Evolutionary conservation across 2,329 filamentous ascomycete species (phyloP), one percentile per base, ranked within the genome.

Genomic region (Septoria linicola): DNA sequence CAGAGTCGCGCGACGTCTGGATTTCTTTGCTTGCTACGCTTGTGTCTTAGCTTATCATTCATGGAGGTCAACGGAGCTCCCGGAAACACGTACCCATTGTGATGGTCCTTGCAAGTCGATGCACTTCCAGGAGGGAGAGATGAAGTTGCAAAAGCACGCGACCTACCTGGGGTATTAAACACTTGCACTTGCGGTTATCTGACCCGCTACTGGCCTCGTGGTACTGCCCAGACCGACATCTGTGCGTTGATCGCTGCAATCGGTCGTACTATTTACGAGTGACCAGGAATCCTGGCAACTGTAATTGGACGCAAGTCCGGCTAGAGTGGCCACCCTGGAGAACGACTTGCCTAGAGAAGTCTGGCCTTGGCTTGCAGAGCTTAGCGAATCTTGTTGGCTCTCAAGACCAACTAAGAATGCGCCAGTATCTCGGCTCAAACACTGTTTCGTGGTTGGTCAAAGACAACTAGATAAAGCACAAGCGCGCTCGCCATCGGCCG

Each of bases 21-120:
- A 48, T 21, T 13, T 48, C 35, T 36, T 48, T 48, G 44, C 25
- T 48, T n/a, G 44, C 44, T 48, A 16, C 20, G 27, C 7, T 19
- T 10, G 7, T 30, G 20, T 25, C 4, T 27, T 8, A 41, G 39
- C 8, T 23, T 2, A n/a, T 14, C 32, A n/a, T 25, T 5, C 20
- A 8, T 2, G 2, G 21, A 41, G 17, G 21, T 23, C 8, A 13
- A 4, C 3, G 21, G 17, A 19, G 19, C 3, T 17, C 8, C n/a
- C 27, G 27, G 19, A 25, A 3, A 16, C 14, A 21, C 43, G n/a
- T 32, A 46, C 43, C 43, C 43, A 46, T 46, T 14, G 23, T 39
- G 32, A 39, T 31, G 20, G 43, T 19, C 21, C 31, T 16, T 30
- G 16, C 40, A 42, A n/a, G 23, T 19, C 17, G 34, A 37, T 27